Evolutionary conservation across 306 rosid genomes (phyloP), one percentile per base, ranked within the genome.

Genomic region (Spatholobus suberectus): DNA sequence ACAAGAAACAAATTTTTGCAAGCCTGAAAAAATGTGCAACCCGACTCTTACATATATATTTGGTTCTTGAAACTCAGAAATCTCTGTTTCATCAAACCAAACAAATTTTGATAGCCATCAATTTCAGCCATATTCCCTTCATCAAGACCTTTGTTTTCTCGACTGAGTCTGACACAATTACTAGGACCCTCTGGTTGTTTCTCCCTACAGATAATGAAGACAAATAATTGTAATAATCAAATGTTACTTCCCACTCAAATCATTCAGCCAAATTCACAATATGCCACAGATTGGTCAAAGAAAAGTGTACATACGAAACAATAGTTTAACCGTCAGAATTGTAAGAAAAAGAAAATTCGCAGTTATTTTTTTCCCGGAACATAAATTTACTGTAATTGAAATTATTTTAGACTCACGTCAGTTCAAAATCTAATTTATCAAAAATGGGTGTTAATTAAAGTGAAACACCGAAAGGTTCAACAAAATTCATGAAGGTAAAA

Each of bases 41-140:
- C 24, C 8, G 68, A 59, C 68, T 38, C 98, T 94, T 86, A 96
- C 96, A 88, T 84, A 75, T 89, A 94, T 21, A 83, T 88, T 44
- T 90, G 86, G 83, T 81, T 88, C 89, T 91, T 94, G 85, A 92
- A 96, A 67, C 80, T 85, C 75, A 89, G 87, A 91, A 96, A 92
- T 44, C 97, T 91, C 59, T 85, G 84, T 73, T 85, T 89, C 94
- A 94, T 91, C 66, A 90, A 87, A 44, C 27, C 89, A 85, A 96
- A 93, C 24, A 89, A 79, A 73, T 88, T 84, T 57, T 81, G 73
- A 49, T 66, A 80, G 12, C 78, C 83, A 41, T 80, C 85, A 78
- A 27, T 79, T 77, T 86, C 82, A 34, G 67, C 58, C 81, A 76
- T 78, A 35, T 72, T 81, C 78, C 79, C 65, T 41, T 55, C 76